Conservation (phyloP, 306 rosid genomes). For the Gastrolobium bilobum region DNA sequence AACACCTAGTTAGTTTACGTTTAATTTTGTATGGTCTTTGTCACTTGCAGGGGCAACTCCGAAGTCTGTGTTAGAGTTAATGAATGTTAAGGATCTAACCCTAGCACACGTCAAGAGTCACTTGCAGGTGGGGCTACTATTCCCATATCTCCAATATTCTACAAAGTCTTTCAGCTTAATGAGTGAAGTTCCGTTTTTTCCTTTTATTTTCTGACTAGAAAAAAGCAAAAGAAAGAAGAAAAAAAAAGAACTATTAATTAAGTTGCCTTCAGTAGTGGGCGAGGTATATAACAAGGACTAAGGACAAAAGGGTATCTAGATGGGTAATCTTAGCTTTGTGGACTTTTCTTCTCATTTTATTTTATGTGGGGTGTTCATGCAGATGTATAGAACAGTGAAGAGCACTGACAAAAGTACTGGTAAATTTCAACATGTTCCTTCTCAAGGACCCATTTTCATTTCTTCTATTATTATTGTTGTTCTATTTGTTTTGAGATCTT, state of each 20-base stretch:
- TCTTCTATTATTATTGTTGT: conserved; percentile 56
- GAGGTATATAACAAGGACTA: conserved; percentile 64
- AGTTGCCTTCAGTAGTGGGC: conserved; percentile 61
- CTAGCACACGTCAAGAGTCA: conserved; percentile 99
- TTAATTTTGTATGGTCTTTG: conserved; percentile 41
- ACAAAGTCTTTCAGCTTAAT: conserved; percentile 47
- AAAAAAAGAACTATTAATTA: conserved; percentile 13
- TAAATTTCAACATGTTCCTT: conserved; percentile 49
- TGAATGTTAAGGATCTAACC: conserved; percentile 99
- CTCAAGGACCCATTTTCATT: conserved; percentile 48
- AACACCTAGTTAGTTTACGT: not conserved
- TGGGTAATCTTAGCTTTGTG: conserved; percentile 52
- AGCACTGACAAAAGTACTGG: conserved; percentile 93
- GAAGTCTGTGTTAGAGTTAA: conserved; percentile 94
- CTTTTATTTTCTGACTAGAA: conserved; percentile 29
- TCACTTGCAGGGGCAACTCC: conserved; percentile 89
- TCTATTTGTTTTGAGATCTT: conserved; percentile 63
- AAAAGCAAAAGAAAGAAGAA: not conserved
- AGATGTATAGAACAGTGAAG: conserved; percentile 99
- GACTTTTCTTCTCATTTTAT: conserved; percentile 53
- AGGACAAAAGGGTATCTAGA: conserved; percentile 79
- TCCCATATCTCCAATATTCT: conserved; percentile 43
- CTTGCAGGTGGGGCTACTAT: conserved; percentile 82
- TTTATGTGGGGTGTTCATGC: conserved; percentile 66
- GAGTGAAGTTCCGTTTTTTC: conserved; percentile 42